A percentile compares a stretch with the other conserved stretches of the same genome.
These are phyloP conservation scores for Aechmea fasciata DNA, from an alignment of 176 grass and related monocot species.

Conservation along the genomic window DNA sequence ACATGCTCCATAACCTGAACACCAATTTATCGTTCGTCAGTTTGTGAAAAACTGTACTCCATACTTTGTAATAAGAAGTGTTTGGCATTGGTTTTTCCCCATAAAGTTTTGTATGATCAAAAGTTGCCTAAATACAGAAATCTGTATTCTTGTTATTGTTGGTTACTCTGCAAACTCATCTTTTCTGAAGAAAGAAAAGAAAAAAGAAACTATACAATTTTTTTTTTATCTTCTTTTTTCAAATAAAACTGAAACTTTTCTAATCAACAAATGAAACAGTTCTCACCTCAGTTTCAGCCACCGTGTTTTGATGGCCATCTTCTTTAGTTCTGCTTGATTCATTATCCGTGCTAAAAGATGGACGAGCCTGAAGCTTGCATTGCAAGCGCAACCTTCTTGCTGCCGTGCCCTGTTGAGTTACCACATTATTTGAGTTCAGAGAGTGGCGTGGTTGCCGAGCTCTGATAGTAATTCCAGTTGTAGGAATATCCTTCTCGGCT, in stretches of 20 bases:
- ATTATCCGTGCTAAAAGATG: neutral
- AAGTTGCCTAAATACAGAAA: too few species aligned
- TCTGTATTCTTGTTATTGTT: too few species aligned
- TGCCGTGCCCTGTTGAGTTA: neutral
- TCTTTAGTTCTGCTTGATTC: neutral
- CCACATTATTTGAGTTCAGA: neutral
- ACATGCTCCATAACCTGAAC: constrained; percentile 1
- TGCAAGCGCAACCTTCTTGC: neutral
- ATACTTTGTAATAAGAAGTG: too few species aligned
- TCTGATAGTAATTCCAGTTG: neutral
- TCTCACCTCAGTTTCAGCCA: neutral
- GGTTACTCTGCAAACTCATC: too few species aligned
- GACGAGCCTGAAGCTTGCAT: neutral
- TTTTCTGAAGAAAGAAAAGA: neutral
- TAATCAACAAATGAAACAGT: neutral
- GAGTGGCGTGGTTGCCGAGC: neutral
- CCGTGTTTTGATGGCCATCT: neutral
- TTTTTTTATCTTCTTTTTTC: too few species aligned
- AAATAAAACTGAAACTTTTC: too few species aligned
- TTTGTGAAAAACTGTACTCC: neutral
- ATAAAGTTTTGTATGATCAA: too few species aligned
- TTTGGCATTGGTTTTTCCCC: too few species aligned
- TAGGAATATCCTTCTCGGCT: neutral
- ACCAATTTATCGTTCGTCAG: neutral
- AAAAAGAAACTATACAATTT: neutral